Base-by-base conservation (phyloP, 148 eudicot species). In the Camellia japonica region DNA sequence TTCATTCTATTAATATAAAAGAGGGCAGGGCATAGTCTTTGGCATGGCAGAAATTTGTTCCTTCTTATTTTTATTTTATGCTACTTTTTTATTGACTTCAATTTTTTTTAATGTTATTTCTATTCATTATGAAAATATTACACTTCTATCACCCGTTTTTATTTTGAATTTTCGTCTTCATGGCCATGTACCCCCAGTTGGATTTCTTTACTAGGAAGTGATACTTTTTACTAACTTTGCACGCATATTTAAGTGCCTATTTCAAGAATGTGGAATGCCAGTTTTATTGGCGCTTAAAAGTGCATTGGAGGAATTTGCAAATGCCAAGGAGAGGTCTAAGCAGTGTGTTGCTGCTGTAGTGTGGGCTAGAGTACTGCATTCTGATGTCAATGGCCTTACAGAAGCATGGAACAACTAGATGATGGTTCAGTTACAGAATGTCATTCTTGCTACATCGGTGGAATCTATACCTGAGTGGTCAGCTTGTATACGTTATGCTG, bases 261-360 rank as follows among this genome's bases (percentile, higher is more conserved):
- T 92, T 89, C 98, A 95, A 85, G 98, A 95, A 89, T 95, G 98
- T 90, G 98, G 98, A 49, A 85, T 80, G 66, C 88, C 97, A 72
- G 96, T 91, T 77, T 66, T 91, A 79, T 63, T 84, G 78, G 86
- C 95, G 77, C 84, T 93, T 46, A 90, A 83, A 83, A 82, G 83
- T 82, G 84, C 93, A 63, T 74, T 95, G 71, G 90, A 87, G 83
- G 97, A 91, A 84, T 91, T 91, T 83, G 83, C 92, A 78, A 90
- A 79, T 84, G 88, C 98, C 58, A 89, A 91, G 84, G 97, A 95
- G 85, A 91, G 97, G 85, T 85, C 98, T 68, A 95, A 93, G 84
- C 98, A 91, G 84, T 93, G 98, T 87, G 97, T 95, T 86, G 98
- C 98, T 74, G 97, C 98, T 76, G 98, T 93, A 86, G 97, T 92